phyloP scores from a whole-genome alignment of 805 yeast genomes.

The Candida patagonica region DNA sequence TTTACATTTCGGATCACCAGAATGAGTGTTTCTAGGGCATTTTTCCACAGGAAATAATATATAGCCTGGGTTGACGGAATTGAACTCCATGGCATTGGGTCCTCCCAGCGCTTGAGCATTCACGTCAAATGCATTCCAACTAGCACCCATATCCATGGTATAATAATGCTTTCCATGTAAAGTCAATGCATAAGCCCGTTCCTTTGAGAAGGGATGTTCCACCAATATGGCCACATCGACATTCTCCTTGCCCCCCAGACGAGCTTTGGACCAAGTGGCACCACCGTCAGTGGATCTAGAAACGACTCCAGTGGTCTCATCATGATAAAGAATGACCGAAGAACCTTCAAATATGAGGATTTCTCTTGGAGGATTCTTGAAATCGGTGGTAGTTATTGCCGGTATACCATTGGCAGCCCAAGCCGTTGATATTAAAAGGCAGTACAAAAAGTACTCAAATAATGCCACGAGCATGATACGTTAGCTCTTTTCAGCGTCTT shows the following conservation, averaged over 20 bases:
- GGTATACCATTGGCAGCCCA: slow-evolving; percentile 9
- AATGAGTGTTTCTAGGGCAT: slow-evolving; percentile 26
- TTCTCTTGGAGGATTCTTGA: slow-evolving; percentile 16
- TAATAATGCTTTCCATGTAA: slow-evolving; percentile 28
- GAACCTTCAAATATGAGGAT: slow-evolving; percentile 29
- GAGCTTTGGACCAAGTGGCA: slow-evolving; percentile 29
- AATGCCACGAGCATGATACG: too few relatives aligned
- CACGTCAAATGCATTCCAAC: slow-evolving; percentile 33
- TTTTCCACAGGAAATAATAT: slow-evolving; percentile 31
- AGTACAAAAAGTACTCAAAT: too few relatives aligned
- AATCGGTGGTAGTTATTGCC: slow-evolving; percentile 7
- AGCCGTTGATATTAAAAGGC: too few relatives aligned
- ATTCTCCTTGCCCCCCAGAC: slow-evolving; percentile 32
- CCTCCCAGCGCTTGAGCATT: slow-evolving; percentile 21
- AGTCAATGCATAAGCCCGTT: slow-evolving; percentile 33
- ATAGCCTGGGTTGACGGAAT: slow-evolving; percentile 31
- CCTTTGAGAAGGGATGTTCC: slow-evolving; percentile 32
- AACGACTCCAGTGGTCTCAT: slow-evolving; percentile 21
- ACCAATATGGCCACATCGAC: slow-evolving; percentile 20
- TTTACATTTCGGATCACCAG: slow-evolving; percentile 26
- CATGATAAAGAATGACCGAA: slow-evolving; percentile 22
- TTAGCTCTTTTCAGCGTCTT: too few relatives aligned
- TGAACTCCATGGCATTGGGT: slow-evolving; percentile 28
- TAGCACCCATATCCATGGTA: slow-evolving; percentile 35
- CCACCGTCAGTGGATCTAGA: slow-evolving; percentile 43